A percentile compares a stretch with the other conserved stretches of the same genome.
Conservation (phyloP, 2,329 filamentous ascomycete species). For the Capronia epimyces region DNA sequence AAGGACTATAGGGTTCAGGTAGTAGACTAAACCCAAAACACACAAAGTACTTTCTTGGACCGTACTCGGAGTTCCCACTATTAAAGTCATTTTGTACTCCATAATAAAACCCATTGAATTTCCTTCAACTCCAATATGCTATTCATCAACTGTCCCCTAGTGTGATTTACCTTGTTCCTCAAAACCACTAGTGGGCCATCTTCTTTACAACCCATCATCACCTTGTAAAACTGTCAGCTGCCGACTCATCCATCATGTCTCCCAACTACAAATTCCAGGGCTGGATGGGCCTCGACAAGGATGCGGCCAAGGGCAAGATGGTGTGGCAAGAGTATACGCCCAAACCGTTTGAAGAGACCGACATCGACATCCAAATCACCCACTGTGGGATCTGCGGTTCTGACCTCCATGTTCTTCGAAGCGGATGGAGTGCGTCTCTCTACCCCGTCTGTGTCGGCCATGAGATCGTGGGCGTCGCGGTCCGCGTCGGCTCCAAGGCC, state of each 20-base stretch:
- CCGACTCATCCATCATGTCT: conserved; percentile 23
- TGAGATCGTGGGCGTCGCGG: conserved; percentile 58
- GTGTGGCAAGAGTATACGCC: conserved; percentile 34
- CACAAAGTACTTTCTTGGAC: too few species aligned
- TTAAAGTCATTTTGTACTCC: too few species aligned
- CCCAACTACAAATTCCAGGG: conserved; percentile 51
- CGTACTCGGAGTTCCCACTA: too few species aligned
- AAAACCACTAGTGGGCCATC: too few species aligned
- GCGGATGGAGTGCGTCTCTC: conserved; percentile 31
- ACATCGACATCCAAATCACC: conserved; percentile 61
- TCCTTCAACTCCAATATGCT: too few species aligned
- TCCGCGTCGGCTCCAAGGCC: conserved; percentile 48
- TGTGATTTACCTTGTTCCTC: too few species aligned
- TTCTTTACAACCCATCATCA: too few species aligned
- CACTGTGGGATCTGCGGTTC: conserved; percentile 64
- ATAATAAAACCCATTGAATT: too few species aligned
- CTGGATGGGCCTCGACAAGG: conserved; percentile 51
- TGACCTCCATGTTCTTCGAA: conserved; percentile 43
- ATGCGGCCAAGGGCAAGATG: conserved; percentile 46
- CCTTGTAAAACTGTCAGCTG: too few species aligned
- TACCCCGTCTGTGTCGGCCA: conserved; percentile 56
- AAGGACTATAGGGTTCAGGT: too few species aligned
- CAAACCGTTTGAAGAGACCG: conserved; percentile 51
- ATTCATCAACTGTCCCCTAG: too few species aligned
- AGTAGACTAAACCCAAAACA: too few species aligned